phyloP scores from a whole-genome alignment of 2,329 filamentous ascomycete genomes.

The Sclerotinia glacialis region DNA sequence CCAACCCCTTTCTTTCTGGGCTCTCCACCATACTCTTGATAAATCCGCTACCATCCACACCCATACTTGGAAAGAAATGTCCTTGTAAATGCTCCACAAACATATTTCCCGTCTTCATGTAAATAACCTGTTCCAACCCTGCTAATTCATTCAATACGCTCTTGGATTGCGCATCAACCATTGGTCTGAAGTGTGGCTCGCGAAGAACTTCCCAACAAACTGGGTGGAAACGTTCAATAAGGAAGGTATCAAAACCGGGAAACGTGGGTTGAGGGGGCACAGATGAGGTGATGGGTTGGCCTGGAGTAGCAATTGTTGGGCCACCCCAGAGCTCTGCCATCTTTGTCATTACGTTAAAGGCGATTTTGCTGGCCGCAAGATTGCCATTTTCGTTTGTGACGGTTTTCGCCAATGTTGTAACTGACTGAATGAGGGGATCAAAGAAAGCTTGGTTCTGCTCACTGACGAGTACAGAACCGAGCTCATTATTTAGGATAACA shows the following conservation, averaged over 20 bases:
- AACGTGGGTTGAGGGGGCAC: slow-evolving; percentile 58
- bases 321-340: slow-evolving; percentile 92
- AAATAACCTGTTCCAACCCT: slow-evolving; percentile 81
- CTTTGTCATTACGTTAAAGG: slow-evolving; percentile 75
- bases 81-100: slow-evolving; percentile 70
- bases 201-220: slow-evolving; percentile 86
- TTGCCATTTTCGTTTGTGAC: slow-evolving; percentile 59
- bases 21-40: slow-evolving; percentile 57
- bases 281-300: slow-evolving; percentile 50
- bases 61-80: slow-evolving; percentile 62
- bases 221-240: slow-evolving; percentile 83
- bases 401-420: slow-evolving; percentile 80
- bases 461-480: slow-evolving; percentile 85
- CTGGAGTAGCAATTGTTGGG: slow-evolving; percentile 65
- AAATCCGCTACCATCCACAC: slow-evolving; percentile 60
- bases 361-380: slow-evolving; percentile 62
- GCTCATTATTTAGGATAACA: slow-evolving; percentile 85
- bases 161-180: slow-evolving; percentile 79
- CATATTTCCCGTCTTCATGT: slow-evolving; percentile 79
- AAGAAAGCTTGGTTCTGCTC: slow-evolving; percentile 87
- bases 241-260: slow-evolving; percentile 87
- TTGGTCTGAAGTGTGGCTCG: slow-evolving; percentile 74
- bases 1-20: slow-evolving; percentile 59
- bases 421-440: slow-evolving; percentile 79
- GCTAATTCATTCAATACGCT: slow-evolving; percentile 88